phyloP scores from a whole-genome alignment of 441 rosid species.

The Corymbia calophylla region DNA sequence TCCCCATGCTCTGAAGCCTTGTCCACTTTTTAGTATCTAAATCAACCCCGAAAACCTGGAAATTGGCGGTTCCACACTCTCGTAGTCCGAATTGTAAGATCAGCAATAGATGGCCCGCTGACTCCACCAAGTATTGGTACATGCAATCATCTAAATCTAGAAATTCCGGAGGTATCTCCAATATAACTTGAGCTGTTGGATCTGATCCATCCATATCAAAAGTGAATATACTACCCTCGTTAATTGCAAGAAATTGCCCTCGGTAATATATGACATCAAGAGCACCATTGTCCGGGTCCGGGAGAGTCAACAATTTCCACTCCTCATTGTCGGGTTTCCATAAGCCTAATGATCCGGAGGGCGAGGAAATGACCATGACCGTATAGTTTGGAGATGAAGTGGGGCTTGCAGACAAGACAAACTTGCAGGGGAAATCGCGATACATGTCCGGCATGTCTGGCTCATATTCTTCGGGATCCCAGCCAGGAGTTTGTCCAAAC shows the following conservation, averaged over 20 bases:
- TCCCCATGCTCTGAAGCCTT: neutral
- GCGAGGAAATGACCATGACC: neutral
- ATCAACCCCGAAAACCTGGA: neutral
- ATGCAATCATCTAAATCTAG: neutral
- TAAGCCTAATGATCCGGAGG: neutral
- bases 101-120: no score
- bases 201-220: neutral
- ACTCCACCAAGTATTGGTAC: no score
- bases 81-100: no score
- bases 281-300: neutral
- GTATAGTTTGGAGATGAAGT: neutral
- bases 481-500: neutral
- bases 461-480: accelerated
- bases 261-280: neutral
- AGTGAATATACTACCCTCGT: neutral
- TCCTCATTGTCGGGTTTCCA: neutral
- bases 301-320: neutral
- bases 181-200: neutral
- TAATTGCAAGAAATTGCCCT: neutral
- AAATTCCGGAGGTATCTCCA: neutral
- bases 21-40: neutral
- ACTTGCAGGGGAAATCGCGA: no score
- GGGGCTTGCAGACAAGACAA: neutral
- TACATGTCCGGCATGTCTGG: no score
- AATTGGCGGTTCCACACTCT: neutral